Conservation (phyloP, 371 early-diverging fungal species). For the Saksenaea oblongispora region DNA sequence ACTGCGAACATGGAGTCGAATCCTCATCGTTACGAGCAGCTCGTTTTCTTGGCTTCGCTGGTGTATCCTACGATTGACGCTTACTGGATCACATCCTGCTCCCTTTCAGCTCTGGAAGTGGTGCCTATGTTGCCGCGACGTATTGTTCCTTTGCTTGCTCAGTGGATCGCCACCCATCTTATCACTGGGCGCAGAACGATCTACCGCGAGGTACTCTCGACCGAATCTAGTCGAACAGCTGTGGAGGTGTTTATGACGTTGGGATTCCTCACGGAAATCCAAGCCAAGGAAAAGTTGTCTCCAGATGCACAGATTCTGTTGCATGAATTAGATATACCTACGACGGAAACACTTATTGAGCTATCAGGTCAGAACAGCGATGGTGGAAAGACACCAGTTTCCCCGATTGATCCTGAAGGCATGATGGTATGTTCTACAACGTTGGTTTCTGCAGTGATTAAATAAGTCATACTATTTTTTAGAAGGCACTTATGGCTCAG, state of each 20-base stretch:
- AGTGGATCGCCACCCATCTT: constrained; percentile 56
- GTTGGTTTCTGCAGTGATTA: not conserved
- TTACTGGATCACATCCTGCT: constrained; percentile 56
- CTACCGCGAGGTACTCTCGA: constrained; percentile 51
- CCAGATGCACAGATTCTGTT: constrained; percentile 51
- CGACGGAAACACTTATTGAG: constrained; percentile 45
- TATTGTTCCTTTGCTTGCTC: constrained; percentile 42
- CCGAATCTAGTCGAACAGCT: constrained; percentile 45
- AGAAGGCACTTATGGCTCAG: constrained; percentile 55
- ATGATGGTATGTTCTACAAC: constrained; percentile 37
- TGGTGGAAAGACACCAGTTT: constrained; percentile 38
- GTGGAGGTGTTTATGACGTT: constrained; percentile 47
- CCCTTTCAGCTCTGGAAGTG: constrained; percentile 48
- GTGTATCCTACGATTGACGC: constrained; percentile 52
- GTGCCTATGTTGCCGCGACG: constrained; percentile 51
- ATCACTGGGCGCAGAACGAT: constrained; percentile 48
- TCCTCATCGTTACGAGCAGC: constrained; percentile 39
- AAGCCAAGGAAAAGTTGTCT: constrained; percentile 43
- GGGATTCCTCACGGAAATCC: constrained; percentile 45
- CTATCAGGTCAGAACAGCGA: constrained; percentile 48
- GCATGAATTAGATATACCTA: constrained; percentile 50
- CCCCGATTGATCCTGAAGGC: constrained; percentile 46
- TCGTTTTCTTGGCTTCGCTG: constrained; percentile 45
- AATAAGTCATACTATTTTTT: not conserved
- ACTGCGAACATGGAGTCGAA: constrained; percentile 39